These are phyloP conservation scores for Daldinia eschscholtzii DNA, from an alignment of 2,329 filamentous ascomycete genomes.

Conservation along the genomic window DNA sequence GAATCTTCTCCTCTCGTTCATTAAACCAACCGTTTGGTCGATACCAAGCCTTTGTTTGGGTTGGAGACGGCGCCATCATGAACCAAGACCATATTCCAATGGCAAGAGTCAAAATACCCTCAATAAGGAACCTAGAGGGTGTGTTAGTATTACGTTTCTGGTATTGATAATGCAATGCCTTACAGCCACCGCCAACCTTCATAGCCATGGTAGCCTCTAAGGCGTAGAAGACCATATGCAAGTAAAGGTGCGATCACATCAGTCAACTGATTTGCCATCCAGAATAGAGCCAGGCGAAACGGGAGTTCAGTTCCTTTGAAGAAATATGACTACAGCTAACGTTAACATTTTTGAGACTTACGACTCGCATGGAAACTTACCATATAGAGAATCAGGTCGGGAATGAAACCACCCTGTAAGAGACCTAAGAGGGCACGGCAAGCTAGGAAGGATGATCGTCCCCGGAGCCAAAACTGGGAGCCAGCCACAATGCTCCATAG, in stretches of 20 bases:
- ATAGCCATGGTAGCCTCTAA: conserved; percentile 22
- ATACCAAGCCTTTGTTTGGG: conserved; percentile 71
- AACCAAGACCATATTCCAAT: conserved; percentile 64
- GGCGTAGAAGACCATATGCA: conserved; percentile 16
- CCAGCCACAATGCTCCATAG: conserved; percentile 20
- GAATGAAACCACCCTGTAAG: conserved; percentile 21
- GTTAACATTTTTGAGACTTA: background rate
- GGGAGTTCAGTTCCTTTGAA: conserved; percentile 22
- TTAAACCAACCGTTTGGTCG: conserved; percentile 75
- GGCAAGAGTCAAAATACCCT: conserved; percentile 61
- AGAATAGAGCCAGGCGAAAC: conserved; percentile 21
- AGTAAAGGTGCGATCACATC: conserved; percentile 22
- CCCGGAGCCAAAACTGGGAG: conserved; percentile 21
- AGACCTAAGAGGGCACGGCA: conserved; percentile 13
- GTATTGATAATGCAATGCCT: background rate
- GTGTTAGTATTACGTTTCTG: background rate
- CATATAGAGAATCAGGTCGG: conserved; percentile 17
- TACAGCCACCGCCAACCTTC: conserved; percentile 27
- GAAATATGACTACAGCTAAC: conserved; percentile 12
- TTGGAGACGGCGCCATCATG: conserved; percentile 74
- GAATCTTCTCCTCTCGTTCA: conserved; percentile 76
- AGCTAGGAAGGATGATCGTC: conserved; percentile 17
- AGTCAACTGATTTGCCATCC: conserved; percentile 21
- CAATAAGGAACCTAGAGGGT: conserved; percentile 52
- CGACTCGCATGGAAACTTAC: background rate